Evolutionary conservation across 2,329 filamentous ascomycete genomes (phyloP).

Genomic region (Aspergillus sp.): DNA sequence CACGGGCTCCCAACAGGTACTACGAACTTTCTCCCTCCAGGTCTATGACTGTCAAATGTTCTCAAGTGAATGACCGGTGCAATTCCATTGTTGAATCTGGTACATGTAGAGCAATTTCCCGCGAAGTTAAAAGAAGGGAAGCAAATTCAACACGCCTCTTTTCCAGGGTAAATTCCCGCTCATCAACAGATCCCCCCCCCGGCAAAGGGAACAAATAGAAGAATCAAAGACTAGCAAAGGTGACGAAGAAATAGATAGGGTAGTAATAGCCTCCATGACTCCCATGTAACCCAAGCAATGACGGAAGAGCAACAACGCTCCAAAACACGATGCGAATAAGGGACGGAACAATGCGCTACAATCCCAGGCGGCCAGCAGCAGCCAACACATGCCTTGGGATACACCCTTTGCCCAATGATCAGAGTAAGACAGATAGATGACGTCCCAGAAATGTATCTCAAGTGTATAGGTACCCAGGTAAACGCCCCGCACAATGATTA

Average conservation of each 20-base stretch:
- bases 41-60: neutral
- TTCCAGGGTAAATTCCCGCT: neutral
- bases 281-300: constrained; percentile 4
- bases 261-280: neutral
- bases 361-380: constrained; percentile 19
- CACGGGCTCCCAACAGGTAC: neutral
- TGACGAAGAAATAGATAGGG: neutral
- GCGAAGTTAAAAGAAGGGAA: neutral
- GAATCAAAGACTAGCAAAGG: too few relatives aligned
- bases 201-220: constrained; percentile 7
- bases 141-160: constrained; percentile 3
- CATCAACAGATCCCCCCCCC: neutral
- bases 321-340: constrained; percentile 16
- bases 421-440: constrained; percentile 5
- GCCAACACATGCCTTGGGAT: constrained; percentile 11
- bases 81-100: neutral
- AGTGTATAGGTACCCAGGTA: constrained; percentile 26
- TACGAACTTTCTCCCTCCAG: neutral
- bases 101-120: constrained; percentile 1
- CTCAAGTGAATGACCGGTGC: neutral
- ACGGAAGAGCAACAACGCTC: constrained; percentile 10
- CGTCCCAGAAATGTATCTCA: constrained; percentile 25
- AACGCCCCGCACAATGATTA: constrained; percentile 24
- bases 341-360: constrained; percentile 19
- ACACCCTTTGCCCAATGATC: constrained; percentile 16